Conservation (phyloP, 2,329 filamentous ascomycete genomes). For the Elsinoe ampelina region DNA sequence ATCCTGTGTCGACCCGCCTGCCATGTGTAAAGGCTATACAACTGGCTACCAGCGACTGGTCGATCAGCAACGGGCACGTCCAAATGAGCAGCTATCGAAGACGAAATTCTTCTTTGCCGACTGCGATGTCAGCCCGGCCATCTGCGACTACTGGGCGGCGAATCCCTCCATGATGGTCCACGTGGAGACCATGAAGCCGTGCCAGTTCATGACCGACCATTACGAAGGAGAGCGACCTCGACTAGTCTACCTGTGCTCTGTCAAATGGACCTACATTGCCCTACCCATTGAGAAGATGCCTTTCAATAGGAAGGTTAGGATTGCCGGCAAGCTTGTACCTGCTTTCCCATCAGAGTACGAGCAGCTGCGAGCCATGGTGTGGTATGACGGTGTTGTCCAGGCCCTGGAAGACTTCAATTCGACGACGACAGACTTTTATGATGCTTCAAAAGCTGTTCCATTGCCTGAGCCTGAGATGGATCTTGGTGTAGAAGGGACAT, state of each 20-base stretch:
- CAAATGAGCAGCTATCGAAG: not conserved
- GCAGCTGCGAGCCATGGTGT: constrained; percentile 1
- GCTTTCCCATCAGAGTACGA: constrained; percentile 9
- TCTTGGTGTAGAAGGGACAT: not conserved
- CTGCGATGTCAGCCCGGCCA: constrained; percentile 3
- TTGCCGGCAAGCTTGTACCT: not conserved
- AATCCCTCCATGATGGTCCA: constrained; percentile 6
- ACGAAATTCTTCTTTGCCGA: not conserved
- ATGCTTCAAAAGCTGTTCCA: not conserved
- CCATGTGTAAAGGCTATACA: constrained; percentile 1
- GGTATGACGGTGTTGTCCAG: constrained; percentile 2
- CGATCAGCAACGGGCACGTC: not conserved
- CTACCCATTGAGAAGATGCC: not conserved
- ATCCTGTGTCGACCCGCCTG: constrained; percentile 6
- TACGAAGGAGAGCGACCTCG: not conserved
- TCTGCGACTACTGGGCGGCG: constrained; percentile 4
- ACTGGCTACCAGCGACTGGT: not conserved
- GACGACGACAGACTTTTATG: not conserved
- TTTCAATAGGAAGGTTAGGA: constrained; percentile 2
- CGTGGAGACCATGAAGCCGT: not conserved
- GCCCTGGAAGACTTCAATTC: not conserved
- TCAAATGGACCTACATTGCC: not conserved
- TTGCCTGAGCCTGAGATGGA: not conserved
- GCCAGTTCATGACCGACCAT: not conserved
- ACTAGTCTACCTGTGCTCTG: not conserved